Evolutionary conservation across 1,139 yeast species (phyloP), one percentile per base, ranked within the genome.

Genomic region (Maudiozyma humilis): DNA sequence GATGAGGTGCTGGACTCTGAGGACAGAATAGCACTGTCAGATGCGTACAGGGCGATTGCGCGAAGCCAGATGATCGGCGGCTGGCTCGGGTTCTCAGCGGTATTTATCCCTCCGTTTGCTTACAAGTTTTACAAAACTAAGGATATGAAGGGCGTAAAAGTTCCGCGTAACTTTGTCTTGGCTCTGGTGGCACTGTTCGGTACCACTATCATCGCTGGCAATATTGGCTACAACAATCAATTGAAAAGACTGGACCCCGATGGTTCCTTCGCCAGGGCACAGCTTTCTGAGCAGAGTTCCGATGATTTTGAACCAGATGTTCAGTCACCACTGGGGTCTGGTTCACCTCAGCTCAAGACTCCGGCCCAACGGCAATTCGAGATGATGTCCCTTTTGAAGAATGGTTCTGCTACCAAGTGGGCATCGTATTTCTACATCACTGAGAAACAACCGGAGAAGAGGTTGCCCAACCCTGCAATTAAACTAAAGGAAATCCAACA

Each of bases 381-480:
- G n/a, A 63, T 67, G 51, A 52, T 68, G 42, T 47, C 54, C n/a
- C 44, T 65, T 23, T 47, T 68, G 20, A 55, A 56, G 30, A 60
- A 60, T 10, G 62, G 61, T 0, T 59, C 63, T 39, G 56, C 69
- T 3, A 51, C 64, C 3, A 62, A 57, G 44, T 68, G 71, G 71
- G 60, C 66, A 43, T 49, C 59, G 38, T 68, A 68, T 45, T 68
- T 65, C 47, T 55, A 58, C 39, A 42, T 59, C 43, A 67, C 71
- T 0, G 56, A 54, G 38, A 60, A 60, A 17, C 63, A 67, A 42
- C 69, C 71, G 1, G 65, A 59, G 18, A 62, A 63, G 43, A 53
- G 64, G 36, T 55, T 68, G 47, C 67, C 67, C 18, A 66, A 68
- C 47, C 72, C 72, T 27, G 55, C 56, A 48, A 52, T 51, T 2